Evolutionary conservation across 1,139 yeast genomes (phyloP).

Genomic region (Zhuliangozyma parablackwelliae): DNA sequence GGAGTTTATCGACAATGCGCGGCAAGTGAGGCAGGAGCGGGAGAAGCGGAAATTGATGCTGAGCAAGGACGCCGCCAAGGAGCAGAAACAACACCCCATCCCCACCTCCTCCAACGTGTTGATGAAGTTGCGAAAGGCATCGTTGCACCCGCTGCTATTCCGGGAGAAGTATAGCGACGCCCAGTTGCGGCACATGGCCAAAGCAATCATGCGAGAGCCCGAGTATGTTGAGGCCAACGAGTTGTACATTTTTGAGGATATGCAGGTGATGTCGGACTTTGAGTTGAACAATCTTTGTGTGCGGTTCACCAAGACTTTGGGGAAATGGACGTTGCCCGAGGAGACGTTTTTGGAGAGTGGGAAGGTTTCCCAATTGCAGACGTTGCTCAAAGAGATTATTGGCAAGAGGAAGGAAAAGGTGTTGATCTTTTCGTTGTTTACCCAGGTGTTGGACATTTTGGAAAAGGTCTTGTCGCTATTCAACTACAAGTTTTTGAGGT

Average conservation of each 20-base stretch:
- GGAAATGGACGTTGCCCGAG: conserved; percentile 50
- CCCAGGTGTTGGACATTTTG: conserved; percentile 84
- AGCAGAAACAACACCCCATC: conserved; percentile 30
- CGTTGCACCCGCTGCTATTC: conserved; percentile 71
- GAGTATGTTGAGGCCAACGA: conserved; percentile 72
- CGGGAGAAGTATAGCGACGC: conserved; percentile 56
- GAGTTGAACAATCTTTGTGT: conserved; percentile 76
- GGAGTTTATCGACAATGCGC: conserved; percentile 46
- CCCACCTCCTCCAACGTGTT: conserved; percentile 51
- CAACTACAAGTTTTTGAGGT: conserved; percentile 69
- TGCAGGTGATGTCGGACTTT: conserved; percentile 93
- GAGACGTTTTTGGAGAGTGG: conserved; percentile 72
- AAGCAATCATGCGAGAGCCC: conserved; percentile 74
- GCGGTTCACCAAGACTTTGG: conserved; percentile 64
- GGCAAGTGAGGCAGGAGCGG: conserved; percentile 45
- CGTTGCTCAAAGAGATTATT: conserved; percentile 58
- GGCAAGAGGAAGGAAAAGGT: conserved; percentile 69
- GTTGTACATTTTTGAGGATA: conserved; percentile 78
- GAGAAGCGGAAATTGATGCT: conserved; percentile 43
- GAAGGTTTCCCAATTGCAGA: conserved; percentile 56
- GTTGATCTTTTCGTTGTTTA: conserved; percentile 82
- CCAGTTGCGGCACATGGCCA: conserved; percentile 61
- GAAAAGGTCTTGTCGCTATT: conserved; percentile 68
- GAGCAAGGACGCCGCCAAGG: conserved; percentile 36
- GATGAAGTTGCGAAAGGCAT: conserved; percentile 70